Base-by-base conservation (phyloP, 2,329 filamentous ascomycete species). In the Penicillium glabrum region DNA sequence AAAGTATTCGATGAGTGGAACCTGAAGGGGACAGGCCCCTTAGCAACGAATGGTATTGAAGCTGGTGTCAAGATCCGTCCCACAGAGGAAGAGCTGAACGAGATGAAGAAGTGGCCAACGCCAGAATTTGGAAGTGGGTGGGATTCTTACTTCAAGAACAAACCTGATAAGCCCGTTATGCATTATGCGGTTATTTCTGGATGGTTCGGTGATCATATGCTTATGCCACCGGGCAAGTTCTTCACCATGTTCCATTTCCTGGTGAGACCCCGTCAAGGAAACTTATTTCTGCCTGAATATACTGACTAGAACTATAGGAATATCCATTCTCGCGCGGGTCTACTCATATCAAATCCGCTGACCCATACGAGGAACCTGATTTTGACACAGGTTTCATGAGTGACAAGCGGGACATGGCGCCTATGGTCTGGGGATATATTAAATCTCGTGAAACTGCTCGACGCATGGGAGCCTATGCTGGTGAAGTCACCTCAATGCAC, bases 311-410 rank as follows among this genome's bases (percentile, higher is more conserved):
- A 21, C 33, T 3, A 26, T 39, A 73, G 64, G 86, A 90, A 76
- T 90, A 90, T 66, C 88, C 88, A 0, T 91, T 90, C 82, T 89
- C 86, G 16, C 85, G 89, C 64, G 89, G 89, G 9, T 86, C 75
- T 51, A 90, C 84, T 2, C 86, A 91, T 74, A 90, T 91, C 70
- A 82, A 80, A 58, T 88, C 83, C n/a, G 77, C 89, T 3, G 84
- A 90, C 65, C 87, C 88, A 16, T 93, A 93, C 68, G 89, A 87
- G 46, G 78, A 80, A 14, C 89, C 89, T 0, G 89, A 92, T 76
- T 92, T 93, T 66, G 89, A 93, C 70, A 84, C 88, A 1, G 89
- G 89, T 23, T 93, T 92, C 79, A 91, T 93, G 89, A 93, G 90
- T 67, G 89, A 93, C 75, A 88, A 90, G 75, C 82, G 89, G 24